Evolutionary conservation across 1,139 yeast species (phyloP), one percentile per base, ranked within the genome.

Genomic region (Yamadazyma membranifaciens): DNA sequence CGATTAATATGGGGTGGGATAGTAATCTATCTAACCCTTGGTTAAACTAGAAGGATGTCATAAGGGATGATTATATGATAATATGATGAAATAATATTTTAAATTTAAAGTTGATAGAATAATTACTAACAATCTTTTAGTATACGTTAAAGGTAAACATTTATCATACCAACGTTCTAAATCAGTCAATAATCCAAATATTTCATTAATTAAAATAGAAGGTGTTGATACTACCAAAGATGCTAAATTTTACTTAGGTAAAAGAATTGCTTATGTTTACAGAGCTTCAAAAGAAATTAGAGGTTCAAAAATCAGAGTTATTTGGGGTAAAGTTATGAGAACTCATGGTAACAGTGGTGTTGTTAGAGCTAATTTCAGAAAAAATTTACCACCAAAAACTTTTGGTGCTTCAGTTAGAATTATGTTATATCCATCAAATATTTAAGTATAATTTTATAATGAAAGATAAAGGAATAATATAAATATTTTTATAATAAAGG

Each of bases 111-210:
- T 20, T 7, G 24, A 7, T 20, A 6, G 24, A 32, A 26, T 16
- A 27, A 10, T 24, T 73, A 75, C 81, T 73, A 75, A 75, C 80
- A 50, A 47, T 46, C 10, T 43, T 49, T 39, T 73, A 87, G 96
- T 92, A 81, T 92, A 92, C 96, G 98, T 92, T 79, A 92, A 91
- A 85, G 98, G 98, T 79, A 92, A 91, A 85, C 98, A 92, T 87
- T 75, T 92, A 73, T 91, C 98, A 66, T 92, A 91, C 95, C 98
- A 92, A 83, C 94, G 98, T 81, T 89, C 97, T 65, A 92, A 92
- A 89, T 84, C 83, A 77, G 89, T 86, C 70, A 88, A 86, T 86
- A 87, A 92, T 95, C 97, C 98, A 74, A 86, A 87, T 81, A 87
- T 87, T 65, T 92, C 98, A 58, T 83, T 92, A 78, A 80, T 92